Percentiles rank a stretch among this genome's conserved stretches.
These are phyloP conservation scores for Cerioporus squamosus DNA, from an alignment of 1,284 basidiomycete genomes.

Conservation along the genomic window DNA sequence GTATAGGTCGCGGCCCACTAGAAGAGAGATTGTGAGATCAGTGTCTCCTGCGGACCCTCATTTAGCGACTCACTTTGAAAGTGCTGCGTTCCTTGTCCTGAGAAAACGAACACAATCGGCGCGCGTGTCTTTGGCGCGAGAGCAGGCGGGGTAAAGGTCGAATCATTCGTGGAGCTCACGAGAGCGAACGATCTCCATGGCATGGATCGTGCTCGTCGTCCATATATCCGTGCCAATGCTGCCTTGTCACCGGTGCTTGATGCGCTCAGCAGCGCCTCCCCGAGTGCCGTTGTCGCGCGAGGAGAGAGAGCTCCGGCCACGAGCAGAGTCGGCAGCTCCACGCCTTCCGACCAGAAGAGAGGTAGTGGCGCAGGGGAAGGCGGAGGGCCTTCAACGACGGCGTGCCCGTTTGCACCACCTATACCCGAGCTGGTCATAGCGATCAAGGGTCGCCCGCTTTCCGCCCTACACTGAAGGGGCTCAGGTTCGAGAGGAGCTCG, in stretches of 20 bases:
- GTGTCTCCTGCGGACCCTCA: too few species aligned
- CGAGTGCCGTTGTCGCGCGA: conserved; percentile 26
- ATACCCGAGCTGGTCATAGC: conserved; percentile 49
- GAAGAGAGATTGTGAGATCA: background rate
- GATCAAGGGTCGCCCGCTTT: conserved; percentile 32
- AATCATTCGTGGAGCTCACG: background rate
- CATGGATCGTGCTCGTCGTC: conserved; percentile 37
- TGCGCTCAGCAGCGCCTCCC: background rate
- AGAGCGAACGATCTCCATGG: conserved; percentile 38
- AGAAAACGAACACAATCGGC: conserved; percentile 43
- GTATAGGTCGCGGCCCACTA: conserved; percentile 47
- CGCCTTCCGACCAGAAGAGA: background rate
- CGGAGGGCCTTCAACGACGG: conserved; percentile 42
- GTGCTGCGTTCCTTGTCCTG: conserved; percentile 48
- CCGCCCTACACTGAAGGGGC: conserved; percentile 22
- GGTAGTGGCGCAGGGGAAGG: conserved; percentile 24
- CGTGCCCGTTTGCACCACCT: conserved; percentile 47
- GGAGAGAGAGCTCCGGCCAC: conserved; percentile 39
- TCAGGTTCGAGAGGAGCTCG: conserved; percentile 26
- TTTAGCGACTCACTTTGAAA: conserved; percentile 31
- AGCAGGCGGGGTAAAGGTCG: conserved; percentile 32
- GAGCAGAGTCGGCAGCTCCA: conserved; percentile 31
- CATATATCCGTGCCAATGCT: conserved; percentile 23
- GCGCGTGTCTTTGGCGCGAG: conserved; percentile 29
- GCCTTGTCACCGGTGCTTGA: conserved; percentile 10